Percentiles rank a stretch among this genome's conserved stretches.
Evolutionary conservation across 1,284 basidiomycete genomes (phyloP).

Genomic region (Leccinum variabile): DNA sequence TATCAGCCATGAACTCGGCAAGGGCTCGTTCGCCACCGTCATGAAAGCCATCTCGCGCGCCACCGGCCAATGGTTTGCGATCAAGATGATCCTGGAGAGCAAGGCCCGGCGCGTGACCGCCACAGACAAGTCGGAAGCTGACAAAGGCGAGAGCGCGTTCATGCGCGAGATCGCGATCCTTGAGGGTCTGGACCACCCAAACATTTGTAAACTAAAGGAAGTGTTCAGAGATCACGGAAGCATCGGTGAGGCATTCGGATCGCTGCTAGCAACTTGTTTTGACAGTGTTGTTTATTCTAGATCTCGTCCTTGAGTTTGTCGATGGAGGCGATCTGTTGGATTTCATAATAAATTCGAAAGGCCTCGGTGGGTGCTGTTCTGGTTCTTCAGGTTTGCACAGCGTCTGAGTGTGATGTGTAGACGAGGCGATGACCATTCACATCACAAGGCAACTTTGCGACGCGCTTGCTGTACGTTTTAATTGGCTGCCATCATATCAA

Average conservation of each 20-base stretch:
- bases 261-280: neutral
- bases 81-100: slow-evolving; percentile 71
- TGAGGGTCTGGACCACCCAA: slow-evolving; percentile 70
- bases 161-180: slow-evolving; percentile 82
- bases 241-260: slow-evolving; percentile 53
- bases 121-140: slow-evolving; percentile 25
- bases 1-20: slow-evolving; percentile 65
- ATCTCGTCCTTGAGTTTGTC: slow-evolving; percentile 77
- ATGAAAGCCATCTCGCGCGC: slow-evolving; percentile 63
- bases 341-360: slow-evolving; percentile 60
- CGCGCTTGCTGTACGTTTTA: slow-evolving; percentile 57
- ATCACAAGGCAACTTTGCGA: slow-evolving; percentile 76
- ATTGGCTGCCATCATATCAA: neutral
- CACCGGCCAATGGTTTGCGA: slow-evolving; percentile 65
- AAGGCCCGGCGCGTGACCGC: slow-evolving; percentile 40
- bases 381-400: neutral
- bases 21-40: slow-evolving; percentile 80
- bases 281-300: slow-evolving; percentile 37
- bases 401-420: slow-evolving; percentile 37
- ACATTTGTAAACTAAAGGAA: slow-evolving; percentile 82
- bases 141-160: slow-evolving; percentile 42
- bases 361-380: slow-evolving; percentile 52
- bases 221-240: slow-evolving; percentile 68
- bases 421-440: slow-evolving; percentile 55
- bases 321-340: slow-evolving; percentile 90